Evolutionary conservation across 176 grass and related monocot species (phyloP), one percentile per base, ranked within the genome.

Genomic region (Bromus sterilis): DNA sequence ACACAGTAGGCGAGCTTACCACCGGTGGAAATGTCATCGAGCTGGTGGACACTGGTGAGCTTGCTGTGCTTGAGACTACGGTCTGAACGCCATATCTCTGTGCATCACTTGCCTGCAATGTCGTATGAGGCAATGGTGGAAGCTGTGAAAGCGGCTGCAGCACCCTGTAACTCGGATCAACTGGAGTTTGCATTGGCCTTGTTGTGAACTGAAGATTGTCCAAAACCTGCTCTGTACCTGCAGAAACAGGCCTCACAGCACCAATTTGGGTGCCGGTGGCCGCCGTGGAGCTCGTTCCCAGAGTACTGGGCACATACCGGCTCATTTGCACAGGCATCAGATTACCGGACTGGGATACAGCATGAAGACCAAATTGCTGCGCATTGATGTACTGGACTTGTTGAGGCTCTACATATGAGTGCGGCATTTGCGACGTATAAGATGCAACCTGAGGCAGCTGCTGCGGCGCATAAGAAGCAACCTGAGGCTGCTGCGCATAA

Each of bases 141-240:
- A 92, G 62, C 87, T 97, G 89, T 23, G 89, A 94, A 37, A 94
- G 68, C 34, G 91, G 89, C 85, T 92, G 91, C 23, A 83, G 84
- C 58, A 83, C 78, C 74, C 89, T 83, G 76, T 85, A 87, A 79
- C 77, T 92, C 74, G 79, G 91, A 89, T 93, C 91, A 65, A 56
- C 51, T 3, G 75, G 69, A 81, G 53, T n/a, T 75, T 86, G 91
- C 59, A 81, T 32, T n/a, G 79, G 41, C 32, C 72, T 79, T 84
- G 84, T 79, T 84, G 84, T 69, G 66, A 78, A 66, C 46, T 88
- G 88, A 32, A 69, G 30, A 43, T 75, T 91, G 32, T 91, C 89
- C 71, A 67, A 20, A 74, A 71, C 57, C 53, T 67, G 83, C n/a
- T 91, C 88, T 31, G 56, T 46, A 37, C 60, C 78, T 56, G 80